phyloP scores from a whole-genome alignment of 352 stramenopile species.

The Saprolegnia parasitica region DNA sequence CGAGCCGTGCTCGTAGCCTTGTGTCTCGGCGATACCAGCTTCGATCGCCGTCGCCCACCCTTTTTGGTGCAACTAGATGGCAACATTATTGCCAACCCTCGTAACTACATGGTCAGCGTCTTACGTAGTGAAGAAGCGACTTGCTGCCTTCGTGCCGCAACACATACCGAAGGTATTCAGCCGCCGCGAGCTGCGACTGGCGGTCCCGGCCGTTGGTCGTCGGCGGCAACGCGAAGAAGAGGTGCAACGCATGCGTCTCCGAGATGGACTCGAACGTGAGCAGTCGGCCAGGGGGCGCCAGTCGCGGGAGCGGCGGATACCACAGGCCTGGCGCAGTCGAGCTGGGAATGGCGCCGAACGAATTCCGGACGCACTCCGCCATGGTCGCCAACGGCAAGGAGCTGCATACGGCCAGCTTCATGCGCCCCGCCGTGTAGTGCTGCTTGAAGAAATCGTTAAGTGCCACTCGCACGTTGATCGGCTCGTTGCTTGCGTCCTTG shows the following conservation, averaged over 20 bases:
- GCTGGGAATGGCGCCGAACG: slow-evolving; percentile 37
- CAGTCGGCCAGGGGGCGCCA: background rate
- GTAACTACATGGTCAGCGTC: too few relatives aligned
- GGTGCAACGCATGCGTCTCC: slow-evolving; percentile 39
- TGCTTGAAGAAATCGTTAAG: slow-evolving; percentile 40
- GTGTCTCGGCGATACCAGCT: slow-evolving; percentile 37
- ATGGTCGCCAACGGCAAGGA: slow-evolving; percentile 39
- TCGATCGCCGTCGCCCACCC: slow-evolving; percentile 38
- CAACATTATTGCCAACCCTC: background rate
- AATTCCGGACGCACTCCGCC: slow-evolving; percentile 35
- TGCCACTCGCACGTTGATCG: slow-evolving; percentile 35
- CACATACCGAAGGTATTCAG: slow-evolving; percentile 41
- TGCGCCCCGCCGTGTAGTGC: slow-evolving; percentile 42
- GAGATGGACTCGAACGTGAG: slow-evolving; percentile 18
- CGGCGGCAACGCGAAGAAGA: slow-evolving; percentile 41
- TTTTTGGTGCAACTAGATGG: slow-evolving; percentile 32
- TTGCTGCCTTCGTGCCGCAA: slow-evolving; percentile 40
- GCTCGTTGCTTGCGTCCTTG: too few relatives aligned
- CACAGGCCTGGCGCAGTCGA: background rate
- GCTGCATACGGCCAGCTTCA: slow-evolving; percentile 47
- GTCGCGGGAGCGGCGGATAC: background rate
- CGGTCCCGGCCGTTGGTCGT: slow-evolving; percentile 34
- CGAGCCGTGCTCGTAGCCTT: slow-evolving; percentile 44
- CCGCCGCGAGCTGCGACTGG: background rate
- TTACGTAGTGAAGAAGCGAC: slow-evolving; percentile 30